Evolutionary conservation across 2,329 filamentous ascomycete genomes (phyloP).

Genomic region (Trichoderma citrinoviride): DNA sequence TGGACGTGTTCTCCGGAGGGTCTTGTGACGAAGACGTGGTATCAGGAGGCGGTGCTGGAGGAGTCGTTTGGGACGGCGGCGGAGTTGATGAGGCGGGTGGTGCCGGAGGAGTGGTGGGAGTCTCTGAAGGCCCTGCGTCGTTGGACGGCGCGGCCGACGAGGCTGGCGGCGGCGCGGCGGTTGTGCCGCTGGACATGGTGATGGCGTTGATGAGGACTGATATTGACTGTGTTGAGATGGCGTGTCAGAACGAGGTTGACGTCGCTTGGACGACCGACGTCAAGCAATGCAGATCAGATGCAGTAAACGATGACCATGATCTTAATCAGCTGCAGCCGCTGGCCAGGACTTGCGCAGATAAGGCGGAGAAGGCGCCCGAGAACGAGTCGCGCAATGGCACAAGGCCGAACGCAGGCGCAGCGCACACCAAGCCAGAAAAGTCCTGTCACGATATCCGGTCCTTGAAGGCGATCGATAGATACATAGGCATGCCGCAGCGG

Average conservation of each 20-base stretch:
- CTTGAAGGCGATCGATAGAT: too few species aligned
- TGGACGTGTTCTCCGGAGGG: background rate
- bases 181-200: conserved; percentile 35
- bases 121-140: conserved; percentile 24
- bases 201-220: conserved; percentile 23
- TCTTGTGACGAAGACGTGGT: background rate
- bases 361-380: background rate
- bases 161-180: background rate
- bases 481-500: too few species aligned
- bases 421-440: background rate
- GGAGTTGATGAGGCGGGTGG: background rate
- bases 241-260: conserved; percentile 35
- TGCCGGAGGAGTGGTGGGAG: background rate
- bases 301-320: background rate
- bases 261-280: conserved; percentile 1
- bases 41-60: background rate
- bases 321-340: background rate
- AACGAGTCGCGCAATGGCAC: background rate
- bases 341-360: background rate
- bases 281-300: background rate
- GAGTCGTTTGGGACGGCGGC: conserved; percentile 20
- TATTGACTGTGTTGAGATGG: conserved; percentile 32
- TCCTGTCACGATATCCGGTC: background rate
- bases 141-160: conserved; percentile 23
- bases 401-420: conserved; percentile 5